Evolutionary conservation across 371 early-diverging fungal species (phyloP), one percentile per base, ranked within the genome.

Genomic region (Conidiobolus coronatus): DNA sequence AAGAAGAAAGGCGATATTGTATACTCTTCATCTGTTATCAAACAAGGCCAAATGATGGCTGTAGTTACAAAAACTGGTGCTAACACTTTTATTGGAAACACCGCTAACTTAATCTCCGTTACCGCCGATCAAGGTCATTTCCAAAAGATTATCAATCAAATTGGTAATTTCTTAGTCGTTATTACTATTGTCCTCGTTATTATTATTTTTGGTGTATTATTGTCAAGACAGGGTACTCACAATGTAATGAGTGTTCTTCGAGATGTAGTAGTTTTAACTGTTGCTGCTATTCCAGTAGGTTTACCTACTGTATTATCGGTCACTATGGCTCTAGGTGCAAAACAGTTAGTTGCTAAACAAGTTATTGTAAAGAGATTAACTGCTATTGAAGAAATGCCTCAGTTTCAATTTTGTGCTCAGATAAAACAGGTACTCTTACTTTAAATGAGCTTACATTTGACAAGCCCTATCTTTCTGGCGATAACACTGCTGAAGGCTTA

Each of bases 351-450:
- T 18, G 72, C 73, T 45, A 85, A 88, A 59, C 65, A 89, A 63
- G 95, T 91, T 38, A 88, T 96, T 57, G 85, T 94, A 42, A 90
- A 90, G 68, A 79, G 89, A 45, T 67, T 94, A 23, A 81, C 90
- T 7, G 87, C 88, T 36, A 86, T 92, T 17, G 96, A 96, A 63
- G 90, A 86, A 55, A 67, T 94, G 53, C 92, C 5, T 89, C 91
- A 0, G 87, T 88, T 15, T 82, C 86, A 13, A 79, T 88, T 15
- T 75, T 95, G 21, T 92, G 92, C 62, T 86, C 88, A 7, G 96
- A 96, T 63, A 96, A 82, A 62, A 96, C 97, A 3, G 97, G 97
- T 45, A 96, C 97, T 15, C 68, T 95, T 42, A 95, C 95, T 12
- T 63, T 81, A 18, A 87, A 86, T 69, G 75, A 86, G 69, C 73